phyloP scores from a whole-genome alignment of 495 filamentous ascomycete genomes.

The Penicillium chermesinum region DNA sequence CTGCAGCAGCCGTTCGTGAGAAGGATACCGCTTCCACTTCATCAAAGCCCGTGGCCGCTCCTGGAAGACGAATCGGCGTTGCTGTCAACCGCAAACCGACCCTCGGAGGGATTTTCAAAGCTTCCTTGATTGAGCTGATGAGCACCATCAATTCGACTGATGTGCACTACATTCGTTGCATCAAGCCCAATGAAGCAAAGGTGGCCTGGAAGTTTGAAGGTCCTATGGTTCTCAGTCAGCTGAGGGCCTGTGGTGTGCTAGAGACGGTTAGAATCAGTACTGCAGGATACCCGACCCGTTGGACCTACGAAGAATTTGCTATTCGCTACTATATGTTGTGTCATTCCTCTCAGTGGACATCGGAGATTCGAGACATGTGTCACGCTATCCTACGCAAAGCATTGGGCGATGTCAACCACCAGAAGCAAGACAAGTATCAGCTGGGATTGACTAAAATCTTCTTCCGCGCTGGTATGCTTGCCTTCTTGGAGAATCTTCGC shows the following conservation, averaged over 20 bases:
- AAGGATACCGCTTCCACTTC: conserved; percentile 76
- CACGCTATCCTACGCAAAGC: conserved; percentile 85
- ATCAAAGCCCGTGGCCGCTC: conserved; percentile 59
- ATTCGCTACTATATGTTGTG: conserved; percentile 98
- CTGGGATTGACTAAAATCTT: conserved; percentile 97
- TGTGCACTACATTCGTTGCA: conserved; percentile 98
- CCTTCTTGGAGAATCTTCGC: conserved; percentile 90
- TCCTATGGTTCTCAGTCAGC: conserved; percentile 96
- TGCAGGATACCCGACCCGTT: conserved; percentile 94
- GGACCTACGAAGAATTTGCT: conserved; percentile 99
- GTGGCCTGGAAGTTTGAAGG: conserved; percentile 97
- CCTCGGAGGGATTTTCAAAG: conserved; percentile 97
- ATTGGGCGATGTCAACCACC: conserved; percentile 71
- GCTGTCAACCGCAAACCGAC: conserved; percentile 95
- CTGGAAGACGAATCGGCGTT: conserved; percentile 79
- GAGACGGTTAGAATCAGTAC: conserved; percentile 98
- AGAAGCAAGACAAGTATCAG: conserved; percentile 92
- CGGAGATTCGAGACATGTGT: conserved; percentile 89
- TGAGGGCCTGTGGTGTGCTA: conserved; percentile 96
- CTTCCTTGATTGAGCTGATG: conserved; percentile 97
- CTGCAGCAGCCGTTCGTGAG: conserved; percentile 79
- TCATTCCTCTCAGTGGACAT: conserved; percentile 84
- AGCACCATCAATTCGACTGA: conserved; percentile 94
- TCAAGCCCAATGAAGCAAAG: conserved; percentile 98
- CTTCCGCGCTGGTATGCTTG: conserved; percentile 98